Evolutionary conservation across 768 basidiomycete species (phyloP).

Genomic region (Rhizopogon salebrosus): DNA sequence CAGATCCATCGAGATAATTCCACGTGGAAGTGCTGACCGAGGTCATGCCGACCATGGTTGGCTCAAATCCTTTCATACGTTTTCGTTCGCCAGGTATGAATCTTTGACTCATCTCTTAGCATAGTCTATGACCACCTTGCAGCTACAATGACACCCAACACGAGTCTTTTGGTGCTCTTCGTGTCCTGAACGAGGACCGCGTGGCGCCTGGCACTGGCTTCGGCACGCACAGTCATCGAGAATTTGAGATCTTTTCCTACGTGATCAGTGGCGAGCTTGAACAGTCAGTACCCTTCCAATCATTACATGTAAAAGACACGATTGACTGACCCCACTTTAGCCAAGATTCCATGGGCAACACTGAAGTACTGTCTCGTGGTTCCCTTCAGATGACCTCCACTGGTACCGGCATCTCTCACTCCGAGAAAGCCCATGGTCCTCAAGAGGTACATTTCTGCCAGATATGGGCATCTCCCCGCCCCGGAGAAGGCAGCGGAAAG

Average conservation of each 20-base stretch:
- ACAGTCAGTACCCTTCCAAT: constrained; percentile 48
- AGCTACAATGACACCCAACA: constrained; percentile 60
- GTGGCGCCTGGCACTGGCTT: constrained; percentile 75
- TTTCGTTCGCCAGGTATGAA: constrained; percentile 65
- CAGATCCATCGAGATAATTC: constrained; percentile 32
- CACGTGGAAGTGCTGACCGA: constrained; percentile 56
- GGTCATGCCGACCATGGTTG: constrained; percentile 79
- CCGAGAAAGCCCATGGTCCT: constrained; percentile 53
- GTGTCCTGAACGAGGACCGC: constrained; percentile 94
- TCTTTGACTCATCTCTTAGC: constrained; percentile 12
- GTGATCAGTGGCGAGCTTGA: constrained; percentile 74
- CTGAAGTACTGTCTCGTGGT: constrained; percentile 83
- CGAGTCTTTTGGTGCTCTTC: constrained; percentile 64
- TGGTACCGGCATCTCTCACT: constrained; percentile 88
- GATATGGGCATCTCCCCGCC: constrained; percentile 58
- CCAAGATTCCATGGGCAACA: constrained; percentile 89
- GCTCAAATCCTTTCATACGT: constrained; percentile 86
- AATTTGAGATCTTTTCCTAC: constrained; percentile 92
- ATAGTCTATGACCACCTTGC: background rate
- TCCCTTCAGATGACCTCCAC: constrained; percentile 90
- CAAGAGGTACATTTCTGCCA: constrained; percentile 57
- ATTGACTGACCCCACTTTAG: constrained; percentile 31
- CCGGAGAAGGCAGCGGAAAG: constrained; percentile 16
- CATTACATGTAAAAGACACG: background rate
- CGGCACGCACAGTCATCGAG: constrained; percentile 76